Percentiles rank a stretch among this genome's conserved stretches.
These are phyloP conservation scores for Peniophora sp. DNA, from an alignment of 1,284 basidiomycete genomes.

Conservation along the genomic window DNA sequence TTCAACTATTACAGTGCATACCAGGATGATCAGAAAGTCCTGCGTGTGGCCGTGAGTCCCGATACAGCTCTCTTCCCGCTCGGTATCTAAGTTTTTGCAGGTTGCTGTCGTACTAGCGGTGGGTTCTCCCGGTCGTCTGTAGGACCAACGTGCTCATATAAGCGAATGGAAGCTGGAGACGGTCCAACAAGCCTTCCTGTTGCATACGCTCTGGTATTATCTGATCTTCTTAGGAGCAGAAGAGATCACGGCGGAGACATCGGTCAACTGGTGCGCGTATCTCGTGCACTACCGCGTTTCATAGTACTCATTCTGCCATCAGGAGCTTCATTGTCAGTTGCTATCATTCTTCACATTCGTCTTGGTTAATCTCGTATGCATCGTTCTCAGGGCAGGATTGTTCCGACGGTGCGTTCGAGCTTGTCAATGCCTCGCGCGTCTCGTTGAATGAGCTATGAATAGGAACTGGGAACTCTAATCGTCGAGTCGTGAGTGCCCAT, in stretches of 20 bases:
- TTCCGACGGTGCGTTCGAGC: background rate
- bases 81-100: background rate
- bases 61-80: background rate
- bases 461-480: background rate
- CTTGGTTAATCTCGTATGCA: too few relatives aligned
- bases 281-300: background rate
- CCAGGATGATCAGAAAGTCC: background rate
- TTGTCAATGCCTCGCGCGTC: background rate
- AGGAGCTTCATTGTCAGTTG: background rate
- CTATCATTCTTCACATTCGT: background rate
- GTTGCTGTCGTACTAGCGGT: background rate
- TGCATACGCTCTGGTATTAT: background rate
- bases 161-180: background rate
- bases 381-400: background rate
- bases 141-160: background rate
- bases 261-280: background rate
- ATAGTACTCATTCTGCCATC: background rate
- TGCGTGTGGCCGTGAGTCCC: background rate
- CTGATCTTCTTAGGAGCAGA: background rate
- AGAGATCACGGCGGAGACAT: background rate
- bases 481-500: background rate
- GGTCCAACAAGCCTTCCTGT: background rate
- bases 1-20: background rate
- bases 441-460: background rate
- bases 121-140: background rate